phyloP scores from a whole-genome alignment of 2,329 filamentous ascomycete species.

The Scedosporium boydii region DNA sequence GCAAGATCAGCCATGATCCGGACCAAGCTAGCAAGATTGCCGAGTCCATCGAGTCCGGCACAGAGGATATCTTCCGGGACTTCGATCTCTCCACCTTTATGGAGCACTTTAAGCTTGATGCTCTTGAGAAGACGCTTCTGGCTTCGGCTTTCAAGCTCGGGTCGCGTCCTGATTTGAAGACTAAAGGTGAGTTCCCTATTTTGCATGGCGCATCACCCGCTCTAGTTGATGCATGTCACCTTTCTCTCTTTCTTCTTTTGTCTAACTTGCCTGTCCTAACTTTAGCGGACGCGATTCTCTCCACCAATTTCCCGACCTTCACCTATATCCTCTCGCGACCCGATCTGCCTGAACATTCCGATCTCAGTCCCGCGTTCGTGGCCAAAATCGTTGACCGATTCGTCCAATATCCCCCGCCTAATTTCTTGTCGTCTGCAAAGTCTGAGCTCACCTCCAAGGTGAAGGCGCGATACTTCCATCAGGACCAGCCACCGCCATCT shows the following conservation, averaged over 20 bases:
- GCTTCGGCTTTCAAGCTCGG: slow-evolving; percentile 81
- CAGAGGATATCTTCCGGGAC: slow-evolving; percentile 89
- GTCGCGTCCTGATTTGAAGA: slow-evolving; percentile 71
- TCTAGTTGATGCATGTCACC: neutral
- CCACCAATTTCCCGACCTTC: slow-evolving; percentile 69
- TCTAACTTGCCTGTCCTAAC: slow-evolving; percentile 6
- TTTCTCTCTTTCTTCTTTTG: slow-evolving; percentile 1
- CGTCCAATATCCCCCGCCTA: slow-evolving; percentile 76
- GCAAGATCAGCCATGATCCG: slow-evolving; percentile 71
- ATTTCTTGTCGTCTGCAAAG: slow-evolving; percentile 68
- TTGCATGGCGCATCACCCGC: neutral
- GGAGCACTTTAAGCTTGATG: slow-evolving; percentile 90
- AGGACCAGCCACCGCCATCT: slow-evolving; percentile 56
- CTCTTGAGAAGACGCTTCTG: slow-evolving; percentile 76
- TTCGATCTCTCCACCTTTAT: slow-evolving; percentile 95
- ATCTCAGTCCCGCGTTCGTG: slow-evolving; percentile 60
- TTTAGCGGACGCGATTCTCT: slow-evolving; percentile 80
- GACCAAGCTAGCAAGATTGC: slow-evolving; percentile 86
- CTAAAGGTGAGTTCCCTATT: slow-evolving; percentile 57
- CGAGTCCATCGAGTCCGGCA: slow-evolving; percentile 81
- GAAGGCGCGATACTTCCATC: slow-evolving; percentile 56
- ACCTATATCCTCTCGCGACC: slow-evolving; percentile 64
- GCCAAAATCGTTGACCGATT: slow-evolving; percentile 77
- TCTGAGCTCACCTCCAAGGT: slow-evolving; percentile 60
- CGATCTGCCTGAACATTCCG: slow-evolving; percentile 53